phyloP scores from a whole-genome alignment of 352 stramenopile species.

The Phytophthora quininea region DNA sequence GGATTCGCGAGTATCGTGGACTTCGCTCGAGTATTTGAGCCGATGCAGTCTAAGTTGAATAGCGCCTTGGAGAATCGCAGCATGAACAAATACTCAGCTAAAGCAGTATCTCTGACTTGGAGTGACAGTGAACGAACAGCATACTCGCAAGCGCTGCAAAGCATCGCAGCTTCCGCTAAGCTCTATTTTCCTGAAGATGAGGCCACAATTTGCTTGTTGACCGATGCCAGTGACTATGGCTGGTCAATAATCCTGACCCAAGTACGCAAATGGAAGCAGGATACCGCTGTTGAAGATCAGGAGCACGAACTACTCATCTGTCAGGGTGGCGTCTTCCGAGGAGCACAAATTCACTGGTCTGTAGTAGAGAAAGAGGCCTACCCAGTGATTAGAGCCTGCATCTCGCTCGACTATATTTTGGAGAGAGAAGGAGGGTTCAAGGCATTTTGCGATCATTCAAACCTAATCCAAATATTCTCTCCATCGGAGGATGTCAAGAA shows the following conservation, averaged over 20 bases:
- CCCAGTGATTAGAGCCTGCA: conserved; percentile 9
- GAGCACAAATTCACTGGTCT: conserved; percentile 6
- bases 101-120: not conserved
- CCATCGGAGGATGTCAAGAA: not conserved
- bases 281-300: not conserved
- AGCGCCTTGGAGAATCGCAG: not conserved
- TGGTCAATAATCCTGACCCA: conserved; percentile 13
- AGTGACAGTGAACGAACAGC: not conserved
- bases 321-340: conserved; percentile 8
- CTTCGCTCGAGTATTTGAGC: conserved; percentile 9
- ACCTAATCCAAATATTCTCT: not conserved
- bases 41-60: conserved; percentile 13
- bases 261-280: not conserved
- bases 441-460: not conserved
- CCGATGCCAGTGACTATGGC: conserved; percentile 4
- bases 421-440: not conserved
- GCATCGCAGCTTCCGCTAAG: not conserved
- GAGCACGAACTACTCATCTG: conserved; percentile 9
- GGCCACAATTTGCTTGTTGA: conserved; percentile 4
- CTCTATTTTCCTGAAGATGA: not conserved
- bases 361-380: conserved; percentile 24
- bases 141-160: not conserved
- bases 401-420: not conserved
- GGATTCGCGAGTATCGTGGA: conserved; percentile 18
- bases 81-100: not conserved